These are phyloP conservation scores for Hyphodiscus sp. DNA, from an alignment of 2,329 filamentous ascomycete genomes.

Conservation along the genomic window DNA sequence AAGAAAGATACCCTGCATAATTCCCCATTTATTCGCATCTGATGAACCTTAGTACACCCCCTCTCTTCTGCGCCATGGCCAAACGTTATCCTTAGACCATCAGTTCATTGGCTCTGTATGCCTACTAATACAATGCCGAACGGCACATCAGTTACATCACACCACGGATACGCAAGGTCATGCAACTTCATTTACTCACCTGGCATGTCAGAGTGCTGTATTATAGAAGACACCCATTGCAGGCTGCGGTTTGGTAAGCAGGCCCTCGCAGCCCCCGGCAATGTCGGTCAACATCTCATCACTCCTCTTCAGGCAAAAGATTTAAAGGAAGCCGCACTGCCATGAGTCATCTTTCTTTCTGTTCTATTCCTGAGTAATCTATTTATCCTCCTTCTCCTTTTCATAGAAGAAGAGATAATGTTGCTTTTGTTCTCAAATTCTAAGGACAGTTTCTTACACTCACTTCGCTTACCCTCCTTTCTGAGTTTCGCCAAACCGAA, in stretches of 20 bases:
- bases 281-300: neutral
- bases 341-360: neutral
- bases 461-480: neutral
- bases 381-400: neutral
- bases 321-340: neutral
- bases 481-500: neutral
- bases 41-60: neutral
- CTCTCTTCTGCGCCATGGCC: neutral
- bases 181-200: neutral
- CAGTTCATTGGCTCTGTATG: neutral
- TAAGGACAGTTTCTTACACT: neutral
- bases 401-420: neutral
- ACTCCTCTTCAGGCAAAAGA: neutral
- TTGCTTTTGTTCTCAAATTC: neutral
- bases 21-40: neutral
- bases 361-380: neutral
- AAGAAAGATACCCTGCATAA: neutral
- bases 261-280: neutral
- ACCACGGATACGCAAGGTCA: neutral
- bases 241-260: neutral
- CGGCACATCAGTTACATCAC: neutral
- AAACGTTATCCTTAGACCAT: neutral
- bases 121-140: neutral
- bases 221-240: neutral
- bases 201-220: too few species aligned